A percentile compares a stretch with the other conserved stretches of the same genome.
These are phyloP conservation scores for Fraxinus albicans DNA, from an alignment of 305 asterid species.

Conservation along the genomic window DNA sequence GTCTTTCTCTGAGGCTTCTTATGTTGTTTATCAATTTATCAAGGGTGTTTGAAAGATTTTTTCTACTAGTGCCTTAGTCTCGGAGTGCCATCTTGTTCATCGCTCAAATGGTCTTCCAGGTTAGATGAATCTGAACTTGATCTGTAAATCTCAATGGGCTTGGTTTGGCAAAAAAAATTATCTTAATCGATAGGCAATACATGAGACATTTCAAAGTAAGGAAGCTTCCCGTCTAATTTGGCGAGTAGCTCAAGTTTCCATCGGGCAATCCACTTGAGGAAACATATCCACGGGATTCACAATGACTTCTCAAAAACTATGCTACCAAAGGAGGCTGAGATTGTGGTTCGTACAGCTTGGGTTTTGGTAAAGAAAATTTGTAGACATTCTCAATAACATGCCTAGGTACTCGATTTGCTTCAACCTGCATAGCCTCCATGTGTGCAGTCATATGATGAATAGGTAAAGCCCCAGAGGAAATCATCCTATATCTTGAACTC, in stretches of 20 bases:
- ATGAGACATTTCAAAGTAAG: constrained; percentile 75
- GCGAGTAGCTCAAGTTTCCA: constrained; percentile 81
- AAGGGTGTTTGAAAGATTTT: constrained; percentile 41
- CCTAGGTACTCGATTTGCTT: constrained; percentile 79
- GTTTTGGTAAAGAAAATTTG: constrained; percentile 75
- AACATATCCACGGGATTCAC: constrained; percentile 89
- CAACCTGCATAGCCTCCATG: constrained; percentile 84
- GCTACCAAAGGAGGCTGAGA: constrained; percentile 67
- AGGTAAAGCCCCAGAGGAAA: constrained; percentile 93
- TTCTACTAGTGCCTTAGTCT: constrained; percentile 24
- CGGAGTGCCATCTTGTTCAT: constrained; percentile 25
- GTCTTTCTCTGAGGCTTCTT: constrained; percentile 79
- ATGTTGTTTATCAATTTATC: constrained; percentile 56
- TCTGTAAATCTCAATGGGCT: constrained; percentile 25
- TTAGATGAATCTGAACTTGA: constrained; percentile 38
- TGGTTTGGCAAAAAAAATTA: neutral
- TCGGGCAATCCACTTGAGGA: constrained; percentile 87
- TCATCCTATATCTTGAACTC: constrained; percentile 93
- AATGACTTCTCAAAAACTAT: constrained; percentile 70
- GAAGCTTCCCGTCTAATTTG: constrained; percentile 84
- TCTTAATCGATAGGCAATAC: constrained; percentile 31
- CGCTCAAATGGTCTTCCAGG: constrained; percentile 28
- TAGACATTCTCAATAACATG: constrained; percentile 60
- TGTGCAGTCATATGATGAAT: constrained; percentile 84
- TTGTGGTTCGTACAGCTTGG: constrained; percentile 72